Evolutionary conservation across 2,329 filamentous ascomycete species (phyloP), one percentile per base, ranked within the genome.

Genomic region (Exutisphaerella laricina): DNA sequence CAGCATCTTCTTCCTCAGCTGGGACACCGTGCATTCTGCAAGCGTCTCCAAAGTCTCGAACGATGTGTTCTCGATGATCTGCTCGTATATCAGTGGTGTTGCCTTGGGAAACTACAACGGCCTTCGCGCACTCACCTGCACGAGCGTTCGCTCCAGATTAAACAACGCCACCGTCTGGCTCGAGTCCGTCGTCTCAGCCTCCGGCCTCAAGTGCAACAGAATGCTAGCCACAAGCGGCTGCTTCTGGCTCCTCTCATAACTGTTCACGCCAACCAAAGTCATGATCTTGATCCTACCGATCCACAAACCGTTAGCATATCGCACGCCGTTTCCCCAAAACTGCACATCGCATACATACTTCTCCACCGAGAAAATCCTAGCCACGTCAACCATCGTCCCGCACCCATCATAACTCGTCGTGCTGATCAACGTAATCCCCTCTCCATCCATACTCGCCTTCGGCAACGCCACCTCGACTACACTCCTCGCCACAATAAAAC

Each of bases 211-310:
- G 43, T 76, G 80, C 8, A 78, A 71, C 14, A 82, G 63, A 8
- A 86, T 60, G 43, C 76, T 81, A 7, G 77, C 72, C 12, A 83
- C 65, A 1, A 87, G 73, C 39, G 82, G 73, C 65, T 88, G 84
- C 64, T 79, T 84, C 43, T 61, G 61, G 25, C 66, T 51, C 49
- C 85, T 70, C 70, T 89, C 85, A 55, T 88, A 84, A 16, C 69
- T 62, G 56, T 89, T 88, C 20, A 89, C 76, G 1, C 85, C 85
- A 34, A 89, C 77, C 37, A 89, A 62, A 22, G 78, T 80, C 18
- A 84, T 81, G 7, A 87, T 71, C 26, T 72, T 72, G 38, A 88
- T 60, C n/a, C n/a, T n/a, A n/a, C n/a, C n/a, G n/a, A n/a, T n/a
- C n/a, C n/a, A n/a, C n/a, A n/a, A n/a, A n/a, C n/a, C n/a, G n/a